Evolutionary conservation across 495 filamentous ascomycete species (phyloP).

Genomic region (Podospora appendiculata): DNA sequence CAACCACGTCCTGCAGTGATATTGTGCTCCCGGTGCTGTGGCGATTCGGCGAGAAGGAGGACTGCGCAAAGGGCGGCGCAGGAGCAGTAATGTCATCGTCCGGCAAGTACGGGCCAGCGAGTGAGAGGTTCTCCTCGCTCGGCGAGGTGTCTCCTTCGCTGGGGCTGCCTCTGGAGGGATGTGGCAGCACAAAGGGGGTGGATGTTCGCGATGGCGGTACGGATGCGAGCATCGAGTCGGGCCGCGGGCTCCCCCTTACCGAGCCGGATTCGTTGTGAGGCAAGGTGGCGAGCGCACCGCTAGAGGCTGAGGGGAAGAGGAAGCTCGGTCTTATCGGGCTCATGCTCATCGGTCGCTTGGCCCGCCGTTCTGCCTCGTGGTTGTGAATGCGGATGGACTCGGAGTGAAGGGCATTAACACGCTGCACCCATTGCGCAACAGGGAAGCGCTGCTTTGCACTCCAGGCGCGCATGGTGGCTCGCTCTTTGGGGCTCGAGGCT

Average conservation of each 20-base stretch:
- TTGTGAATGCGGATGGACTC: conserved; percentile 27
- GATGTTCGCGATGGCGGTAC: background rate
- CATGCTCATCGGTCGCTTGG: background rate
- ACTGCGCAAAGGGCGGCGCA: conserved; percentile 1
- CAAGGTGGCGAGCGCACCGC: background rate
- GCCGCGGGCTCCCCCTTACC: background rate
- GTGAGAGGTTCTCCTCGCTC: background rate
- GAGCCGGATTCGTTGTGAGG: background rate
- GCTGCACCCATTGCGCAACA: conserved; percentile 55
- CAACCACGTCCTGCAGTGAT: conserved; percentile 25
- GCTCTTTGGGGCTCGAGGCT: conserved; percentile 43
- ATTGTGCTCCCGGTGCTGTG: conserved; percentile 17
- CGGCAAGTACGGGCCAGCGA: background rate
- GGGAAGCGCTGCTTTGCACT: conserved; percentile 67
- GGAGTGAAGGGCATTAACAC: conserved; percentile 49
- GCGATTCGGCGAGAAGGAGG: conserved; percentile 2
- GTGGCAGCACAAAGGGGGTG: background rate
- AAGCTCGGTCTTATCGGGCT: background rate
- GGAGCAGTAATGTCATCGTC: background rate
- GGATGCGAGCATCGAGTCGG: background rate
- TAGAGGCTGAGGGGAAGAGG: background rate
- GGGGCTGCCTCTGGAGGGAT: background rate
- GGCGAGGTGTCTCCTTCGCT: background rate
- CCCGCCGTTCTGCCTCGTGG: conserved; percentile 10
- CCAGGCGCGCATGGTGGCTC: conserved; percentile 61